phyloP scores from a whole-genome alignment of 208 protist species.

The Leishmania mexicana region DNA sequence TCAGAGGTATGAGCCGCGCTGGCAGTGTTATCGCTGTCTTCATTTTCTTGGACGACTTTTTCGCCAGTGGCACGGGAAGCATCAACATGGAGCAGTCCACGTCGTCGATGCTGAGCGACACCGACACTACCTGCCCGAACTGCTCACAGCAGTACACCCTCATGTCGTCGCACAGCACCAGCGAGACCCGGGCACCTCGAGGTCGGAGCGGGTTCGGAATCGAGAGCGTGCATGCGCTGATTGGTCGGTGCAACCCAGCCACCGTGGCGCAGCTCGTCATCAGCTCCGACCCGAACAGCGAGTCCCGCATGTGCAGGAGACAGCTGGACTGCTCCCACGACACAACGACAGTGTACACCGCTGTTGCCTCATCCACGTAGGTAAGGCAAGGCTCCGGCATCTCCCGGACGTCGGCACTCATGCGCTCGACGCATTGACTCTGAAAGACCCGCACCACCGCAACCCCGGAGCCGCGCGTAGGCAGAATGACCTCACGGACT shows the following conservation, averaged over 20 bases:
- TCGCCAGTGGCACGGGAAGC: not conserved
- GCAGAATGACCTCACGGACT: conserved; percentile 41
- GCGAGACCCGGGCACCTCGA: conserved; percentile 8
- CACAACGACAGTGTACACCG: conserved; percentile 26
- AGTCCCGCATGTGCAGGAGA: conserved; percentile 18
- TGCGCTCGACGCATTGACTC: conserved; percentile 25
- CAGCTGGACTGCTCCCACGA: conserved; percentile 1
- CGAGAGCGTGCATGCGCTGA: conserved; percentile 17
- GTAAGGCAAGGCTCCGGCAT: conserved; percentile 14
- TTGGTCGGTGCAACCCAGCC: conserved; percentile 4
- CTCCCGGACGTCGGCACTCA: not conserved
- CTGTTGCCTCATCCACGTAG: conserved; percentile 13
- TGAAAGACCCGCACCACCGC: conserved; percentile 31
- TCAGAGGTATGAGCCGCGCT: conserved; percentile 12
- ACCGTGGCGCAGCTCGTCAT: not conserved
- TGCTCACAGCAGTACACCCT: conserved; percentile 30
- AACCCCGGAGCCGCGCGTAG: conserved; percentile 7
- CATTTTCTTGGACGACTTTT: not conserved
- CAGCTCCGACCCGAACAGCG: conserved; percentile 1
- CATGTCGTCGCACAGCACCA: conserved; percentile 28
- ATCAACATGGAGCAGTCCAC: not conserved
- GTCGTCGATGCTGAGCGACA: conserved; percentile 14
- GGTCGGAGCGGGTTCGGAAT: conserved; percentile 10
- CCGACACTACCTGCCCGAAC: conserved; percentile 11
- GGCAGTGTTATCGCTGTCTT: not conserved